phyloP scores from a whole-genome alignment of 1,284 basidiomycete genomes.

The Wallemia mellicola region DNA sequence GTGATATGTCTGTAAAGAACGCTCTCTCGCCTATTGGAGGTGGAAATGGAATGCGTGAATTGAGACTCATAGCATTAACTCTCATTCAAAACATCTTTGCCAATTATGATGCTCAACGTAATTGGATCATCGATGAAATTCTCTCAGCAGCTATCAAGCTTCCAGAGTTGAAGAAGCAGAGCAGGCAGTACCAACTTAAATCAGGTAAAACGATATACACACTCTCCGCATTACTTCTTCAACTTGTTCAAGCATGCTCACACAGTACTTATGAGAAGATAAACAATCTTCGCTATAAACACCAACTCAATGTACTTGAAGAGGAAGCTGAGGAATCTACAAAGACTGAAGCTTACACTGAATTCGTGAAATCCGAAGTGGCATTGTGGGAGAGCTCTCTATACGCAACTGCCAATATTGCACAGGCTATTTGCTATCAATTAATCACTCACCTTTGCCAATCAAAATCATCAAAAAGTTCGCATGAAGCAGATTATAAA shows the following conservation, averaged over 20 bases:
- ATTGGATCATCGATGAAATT: conserved; percentile 91
- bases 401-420: conserved; percentile 50
- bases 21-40: conserved; percentile 29
- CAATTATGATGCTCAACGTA: conserved; percentile 55
- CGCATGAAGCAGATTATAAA: conserved; percentile 68
- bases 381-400: conserved; percentile 3
- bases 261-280: conserved; percentile 40
- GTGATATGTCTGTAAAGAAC: conserved; percentile 21
- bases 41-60: conserved; percentile 29
- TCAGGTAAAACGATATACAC: conserved; percentile 47
- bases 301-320: conserved; percentile 24
- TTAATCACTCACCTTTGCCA: conserved; percentile 36
- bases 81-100: conserved; percentile 69
- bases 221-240: conserved; percentile 64
- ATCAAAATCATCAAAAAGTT: conserved; percentile 47
- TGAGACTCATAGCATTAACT: conserved; percentile 49
- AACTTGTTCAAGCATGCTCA: conserved; percentile 79
- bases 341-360: background rate
- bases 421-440: conserved; percentile 52
- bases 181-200: conserved; percentile 48
- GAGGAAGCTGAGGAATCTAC: conserved; percentile 1
- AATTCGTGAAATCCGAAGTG: conserved; percentile 17
- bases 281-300: conserved; percentile 26
- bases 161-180: conserved; percentile 58
- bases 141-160: conserved; percentile 60